Percentiles rank a stretch among this genome's conserved stretches.
Evolutionary conservation across 2,329 filamentous ascomycete genomes (phyloP).

Genomic region (Colletotrichum phormii): DNA sequence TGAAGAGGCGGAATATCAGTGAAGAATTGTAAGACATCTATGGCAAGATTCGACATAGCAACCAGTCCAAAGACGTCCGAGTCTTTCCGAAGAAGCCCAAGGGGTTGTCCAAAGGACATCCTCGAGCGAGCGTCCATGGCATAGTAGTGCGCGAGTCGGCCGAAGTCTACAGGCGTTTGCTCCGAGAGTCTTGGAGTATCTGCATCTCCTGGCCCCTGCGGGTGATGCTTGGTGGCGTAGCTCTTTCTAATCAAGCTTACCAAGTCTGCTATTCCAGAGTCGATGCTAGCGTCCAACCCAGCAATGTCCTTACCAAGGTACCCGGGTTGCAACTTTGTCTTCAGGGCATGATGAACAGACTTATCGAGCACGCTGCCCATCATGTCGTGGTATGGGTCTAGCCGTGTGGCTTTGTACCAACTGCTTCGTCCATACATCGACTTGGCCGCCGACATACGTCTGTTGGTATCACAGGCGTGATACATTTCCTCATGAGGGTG

Average conservation of each 20-base stretch:
- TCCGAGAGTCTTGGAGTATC: background rate
- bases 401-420: constrained; percentile 61
- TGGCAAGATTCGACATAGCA: constrained; percentile 13
- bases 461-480: too few relatives aligned
- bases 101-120: constrained; percentile 13
- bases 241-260: constrained; percentile 23
- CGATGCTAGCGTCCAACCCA: constrained; percentile 30
- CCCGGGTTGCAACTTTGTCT: constrained; percentile 32
- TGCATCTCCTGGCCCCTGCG: background rate
- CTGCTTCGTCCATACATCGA: constrained; percentile 49
- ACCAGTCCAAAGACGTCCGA: constrained; percentile 12
- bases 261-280: constrained; percentile 30
- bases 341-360: constrained; percentile 30
- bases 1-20: constrained; percentile 26
- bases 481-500: too few relatives aligned
- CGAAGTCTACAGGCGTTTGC: constrained; percentile 32
- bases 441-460: constrained; percentile 51
- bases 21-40: constrained; percentile 25
- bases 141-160: constrained; percentile 35
- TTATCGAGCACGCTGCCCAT: constrained; percentile 39
- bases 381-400: constrained; percentile 55
- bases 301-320: constrained; percentile 38
- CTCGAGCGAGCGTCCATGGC: constrained; percentile 30
- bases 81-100: constrained; percentile 17
- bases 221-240: background rate